Percentiles rank a stretch among this genome's conserved stretches.
Conservation (phyloP, 768 basidiomycete genomes). For the Panus rudis region DNA sequence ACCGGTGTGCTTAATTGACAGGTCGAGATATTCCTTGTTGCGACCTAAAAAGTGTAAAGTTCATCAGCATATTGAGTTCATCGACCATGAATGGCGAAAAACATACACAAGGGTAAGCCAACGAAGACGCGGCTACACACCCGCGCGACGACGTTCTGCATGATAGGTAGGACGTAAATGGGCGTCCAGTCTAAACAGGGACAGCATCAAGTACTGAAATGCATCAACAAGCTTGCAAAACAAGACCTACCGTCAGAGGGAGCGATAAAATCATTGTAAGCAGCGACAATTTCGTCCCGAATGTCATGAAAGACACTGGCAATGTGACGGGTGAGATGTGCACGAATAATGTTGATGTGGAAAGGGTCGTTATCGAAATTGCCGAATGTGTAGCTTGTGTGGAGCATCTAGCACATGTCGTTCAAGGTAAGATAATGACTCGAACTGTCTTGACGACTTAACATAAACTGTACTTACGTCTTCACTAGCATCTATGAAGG, state of each 20-base stretch:
- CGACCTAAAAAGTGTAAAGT: slow-evolving; percentile 18
- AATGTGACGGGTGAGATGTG: slow-evolving; percentile 23
- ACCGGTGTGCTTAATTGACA: slow-evolving; percentile 27
- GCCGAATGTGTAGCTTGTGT: not conserved
- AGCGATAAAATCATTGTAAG: slow-evolving; percentile 26
- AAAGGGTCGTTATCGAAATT: slow-evolving; percentile 6
- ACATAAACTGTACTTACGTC: slow-evolving; percentile 6
- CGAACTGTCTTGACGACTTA: too few species aligned
- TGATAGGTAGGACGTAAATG: slow-evolving; percentile 13
- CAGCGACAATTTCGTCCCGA: slow-evolving; percentile 17
- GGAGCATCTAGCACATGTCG: not conserved
- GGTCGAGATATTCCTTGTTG: slow-evolving; percentile 21
- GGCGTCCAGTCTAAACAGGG: slow-evolving; percentile 22
- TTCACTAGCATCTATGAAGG: not conserved
- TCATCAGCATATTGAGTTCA: too few species aligned
- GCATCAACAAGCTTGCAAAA: not conserved
- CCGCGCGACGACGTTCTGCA: slow-evolving; percentile 22
- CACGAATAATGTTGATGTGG: slow-evolving; percentile 18
- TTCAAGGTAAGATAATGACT: too few species aligned
- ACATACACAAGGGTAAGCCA: slow-evolving; percentile 27
- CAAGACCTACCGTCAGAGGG: slow-evolving; percentile 9
- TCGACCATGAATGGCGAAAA: not conserved
- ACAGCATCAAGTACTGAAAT: not conserved
- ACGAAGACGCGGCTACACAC: slow-evolving; percentile 28
- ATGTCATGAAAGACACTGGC: slow-evolving; percentile 15